These are phyloP conservation scores for Aphanomyces cochlioides DNA, from an alignment of 352 stramenopile species.

Conservation along the genomic window DNA sequence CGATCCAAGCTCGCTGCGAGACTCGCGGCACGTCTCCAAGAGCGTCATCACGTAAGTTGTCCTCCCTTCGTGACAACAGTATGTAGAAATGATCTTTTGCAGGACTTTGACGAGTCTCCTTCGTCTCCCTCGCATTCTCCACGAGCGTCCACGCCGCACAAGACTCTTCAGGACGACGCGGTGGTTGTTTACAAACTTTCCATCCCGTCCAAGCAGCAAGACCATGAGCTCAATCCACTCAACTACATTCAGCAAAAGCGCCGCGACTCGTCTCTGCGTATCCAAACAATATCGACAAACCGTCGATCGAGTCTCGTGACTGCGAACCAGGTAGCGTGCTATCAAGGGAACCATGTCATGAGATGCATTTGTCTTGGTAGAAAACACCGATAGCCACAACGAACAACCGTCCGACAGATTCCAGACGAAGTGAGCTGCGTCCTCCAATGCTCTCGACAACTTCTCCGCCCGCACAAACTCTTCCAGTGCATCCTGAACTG, in stretches of 20 bases:
- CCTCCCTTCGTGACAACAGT: no score
- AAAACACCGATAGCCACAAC: no score
- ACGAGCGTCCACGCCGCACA: neutral
- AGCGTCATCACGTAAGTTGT: neutral
- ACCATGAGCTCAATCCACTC: neutral
- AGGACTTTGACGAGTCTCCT: neutral
- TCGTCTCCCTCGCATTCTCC: neutral
- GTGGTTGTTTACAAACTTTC: conserved; percentile 27
- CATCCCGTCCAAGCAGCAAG: conserved; percentile 2
- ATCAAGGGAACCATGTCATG: no score
- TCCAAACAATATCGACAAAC: no score
- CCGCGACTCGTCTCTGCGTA: neutral
- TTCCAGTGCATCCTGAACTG: no score
- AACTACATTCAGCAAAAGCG: conserved; percentile 28
- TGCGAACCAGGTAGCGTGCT: no score
- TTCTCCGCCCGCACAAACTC: no score
- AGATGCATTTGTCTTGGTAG: no score
- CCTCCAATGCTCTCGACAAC: no score
- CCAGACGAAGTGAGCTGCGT: no score
- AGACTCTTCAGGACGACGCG: conserved; percentile 12
- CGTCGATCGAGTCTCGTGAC: neutral
- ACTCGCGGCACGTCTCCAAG: conserved; percentile 18
- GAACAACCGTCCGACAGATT: no score
- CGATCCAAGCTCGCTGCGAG: conserved; percentile 27
- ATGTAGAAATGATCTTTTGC: neutral